These are phyloP conservation scores for Fistulifera pelliculosa DNA, from an alignment of 108 stramenopile genomes.

Conservation along the genomic window DNA sequence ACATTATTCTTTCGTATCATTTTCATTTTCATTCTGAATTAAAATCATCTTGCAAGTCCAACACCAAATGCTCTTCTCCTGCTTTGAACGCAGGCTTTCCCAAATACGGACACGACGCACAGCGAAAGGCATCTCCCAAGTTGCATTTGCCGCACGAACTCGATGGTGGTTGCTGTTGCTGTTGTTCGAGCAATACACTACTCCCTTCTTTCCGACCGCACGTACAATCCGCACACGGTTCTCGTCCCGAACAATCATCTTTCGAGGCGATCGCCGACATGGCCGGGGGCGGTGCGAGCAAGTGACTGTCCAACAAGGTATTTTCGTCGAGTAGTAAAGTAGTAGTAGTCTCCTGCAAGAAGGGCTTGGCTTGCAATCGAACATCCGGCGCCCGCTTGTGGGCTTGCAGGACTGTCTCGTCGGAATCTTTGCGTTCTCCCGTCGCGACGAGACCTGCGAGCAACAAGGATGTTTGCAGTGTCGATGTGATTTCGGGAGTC, in stretches of 20 bases:
- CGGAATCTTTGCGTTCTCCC: too few relatives aligned
- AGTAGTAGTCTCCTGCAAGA: too few relatives aligned
- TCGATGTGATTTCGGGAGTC: too few relatives aligned
- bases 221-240: conserved; percentile 95
- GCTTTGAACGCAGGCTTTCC: conserved; percentile 95
- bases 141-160: conserved; percentile 94
- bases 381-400: too few relatives aligned
- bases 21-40: conserved; percentile 9
- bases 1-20: too few relatives aligned
- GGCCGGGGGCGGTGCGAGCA: conserved; percentile 49
- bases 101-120: conserved; percentile 92
- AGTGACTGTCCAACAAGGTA: conserved; percentile 1
- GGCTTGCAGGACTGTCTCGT: too few relatives aligned
- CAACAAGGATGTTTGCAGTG: too few relatives aligned
- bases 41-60: conserved; percentile 80
- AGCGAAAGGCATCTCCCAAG: conserved; percentile 98
- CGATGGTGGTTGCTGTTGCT: conserved; percentile 19
- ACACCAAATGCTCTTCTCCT: conserved; percentile 91
- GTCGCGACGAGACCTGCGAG: too few relatives aligned
- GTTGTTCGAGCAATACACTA: not conserved
- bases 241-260: conserved; percentile 70
- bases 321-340: conserved; percentile 15
- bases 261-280: conserved; percentile 20
- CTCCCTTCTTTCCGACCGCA: conserved; percentile 65
- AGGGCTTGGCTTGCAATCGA: too few relatives aligned